Conservation (phyloP, 2,329 filamentous ascomycete genomes). For the Lojkania enalia region DNA sequence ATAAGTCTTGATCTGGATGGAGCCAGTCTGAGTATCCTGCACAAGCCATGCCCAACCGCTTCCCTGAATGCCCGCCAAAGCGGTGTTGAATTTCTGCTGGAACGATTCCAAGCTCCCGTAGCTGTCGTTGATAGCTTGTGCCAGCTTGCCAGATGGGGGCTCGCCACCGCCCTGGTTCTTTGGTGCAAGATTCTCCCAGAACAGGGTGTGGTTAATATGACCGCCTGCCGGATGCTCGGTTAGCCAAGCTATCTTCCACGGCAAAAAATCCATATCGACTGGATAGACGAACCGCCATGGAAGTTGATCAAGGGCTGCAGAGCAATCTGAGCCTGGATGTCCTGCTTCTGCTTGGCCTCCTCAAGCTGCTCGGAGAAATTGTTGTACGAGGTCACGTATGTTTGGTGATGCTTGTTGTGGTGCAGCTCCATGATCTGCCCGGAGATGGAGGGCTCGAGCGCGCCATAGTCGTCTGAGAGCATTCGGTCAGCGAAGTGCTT, state of each 20-base stretch:
- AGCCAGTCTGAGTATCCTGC: slow-evolving; percentile 63
- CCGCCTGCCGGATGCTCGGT: slow-evolving; percentile 45
- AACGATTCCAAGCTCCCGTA: slow-evolving; percentile 63
- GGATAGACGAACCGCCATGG: slow-evolving; percentile 55
- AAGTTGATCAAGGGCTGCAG: slow-evolving; percentile 65
- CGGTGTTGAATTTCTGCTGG: slow-evolving; percentile 66
- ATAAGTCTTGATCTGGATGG: slow-evolving; percentile 69
- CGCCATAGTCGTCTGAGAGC: slow-evolving; percentile 84
- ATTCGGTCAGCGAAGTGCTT: neutral
- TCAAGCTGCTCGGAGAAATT: slow-evolving; percentile 72
- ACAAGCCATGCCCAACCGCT: slow-evolving; percentile 67
- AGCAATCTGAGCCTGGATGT: slow-evolving; percentile 59
- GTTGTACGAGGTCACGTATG: slow-evolving; percentile 90
- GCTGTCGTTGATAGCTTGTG: slow-evolving; percentile 61
- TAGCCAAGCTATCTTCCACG: slow-evolving; percentile 9
- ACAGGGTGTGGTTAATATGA: slow-evolving; percentile 69
- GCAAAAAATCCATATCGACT: slow-evolving; percentile 13
- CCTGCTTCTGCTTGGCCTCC: slow-evolving; percentile 57
- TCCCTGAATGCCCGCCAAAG: slow-evolving; percentile 67
- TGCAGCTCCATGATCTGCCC: slow-evolving; percentile 96
- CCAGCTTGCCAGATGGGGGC: slow-evolving; percentile 61
- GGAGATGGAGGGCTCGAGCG: slow-evolving; percentile 82
- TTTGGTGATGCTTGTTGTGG: slow-evolving; percentile 92
- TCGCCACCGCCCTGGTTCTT: slow-evolving; percentile 68
- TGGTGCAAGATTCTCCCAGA: slow-evolving; percentile 72